A percentile compares a stretch with the other conserved stretches of the same genome.
Conservation (phyloP, 108 stramenopile genomes). For the Cyclotella cryptica region DNA sequence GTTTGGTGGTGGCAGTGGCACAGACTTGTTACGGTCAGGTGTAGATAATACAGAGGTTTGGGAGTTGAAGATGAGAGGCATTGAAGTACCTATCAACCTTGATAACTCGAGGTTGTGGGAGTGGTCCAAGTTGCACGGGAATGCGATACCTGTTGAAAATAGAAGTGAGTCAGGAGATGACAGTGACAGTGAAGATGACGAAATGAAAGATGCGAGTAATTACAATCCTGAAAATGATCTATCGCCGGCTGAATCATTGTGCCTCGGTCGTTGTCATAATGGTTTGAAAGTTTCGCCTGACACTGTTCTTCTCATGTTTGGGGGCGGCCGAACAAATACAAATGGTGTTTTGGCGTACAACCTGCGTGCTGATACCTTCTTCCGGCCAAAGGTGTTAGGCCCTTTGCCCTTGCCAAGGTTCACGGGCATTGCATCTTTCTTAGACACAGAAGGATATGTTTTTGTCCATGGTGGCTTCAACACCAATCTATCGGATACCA, state of each 20-base stretch:
- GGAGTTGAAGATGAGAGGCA: constrained; percentile 56
- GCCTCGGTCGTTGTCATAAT: constrained; percentile 67
- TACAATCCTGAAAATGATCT: constrained; percentile 10
- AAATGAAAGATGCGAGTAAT: not conserved
- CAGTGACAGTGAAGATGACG: not conserved
- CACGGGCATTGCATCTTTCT: constrained; percentile 42
- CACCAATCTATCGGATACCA: constrained; percentile 21
- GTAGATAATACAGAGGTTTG: constrained; percentile 65
- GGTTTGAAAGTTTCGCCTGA: constrained; percentile 56
- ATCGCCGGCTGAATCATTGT: constrained; percentile 50
- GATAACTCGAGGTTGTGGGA: constrained; percentile 36
- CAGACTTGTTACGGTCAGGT: constrained; percentile 64
- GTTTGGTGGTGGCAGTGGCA: constrained; percentile 71
- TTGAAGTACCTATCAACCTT: constrained; percentile 26
- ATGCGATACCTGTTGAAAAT: constrained; percentile 1
- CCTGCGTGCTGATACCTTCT: constrained; percentile 48
- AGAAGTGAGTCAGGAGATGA: not conserved
- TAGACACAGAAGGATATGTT: constrained; percentile 58
- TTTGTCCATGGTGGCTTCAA: constrained; percentile 68
- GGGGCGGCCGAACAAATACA: constrained; percentile 61
- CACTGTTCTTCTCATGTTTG: constrained; percentile 59
- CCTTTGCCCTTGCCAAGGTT: constrained; percentile 57
- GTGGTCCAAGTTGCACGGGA: constrained; percentile 39
- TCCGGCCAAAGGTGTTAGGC: constrained; percentile 43
- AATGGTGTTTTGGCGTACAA: constrained; percentile 65